Evolutionary conservation across 805 yeast species (phyloP), one percentile per base, ranked within the genome.

Genomic region (Kregervanrija fluxuum): DNA sequence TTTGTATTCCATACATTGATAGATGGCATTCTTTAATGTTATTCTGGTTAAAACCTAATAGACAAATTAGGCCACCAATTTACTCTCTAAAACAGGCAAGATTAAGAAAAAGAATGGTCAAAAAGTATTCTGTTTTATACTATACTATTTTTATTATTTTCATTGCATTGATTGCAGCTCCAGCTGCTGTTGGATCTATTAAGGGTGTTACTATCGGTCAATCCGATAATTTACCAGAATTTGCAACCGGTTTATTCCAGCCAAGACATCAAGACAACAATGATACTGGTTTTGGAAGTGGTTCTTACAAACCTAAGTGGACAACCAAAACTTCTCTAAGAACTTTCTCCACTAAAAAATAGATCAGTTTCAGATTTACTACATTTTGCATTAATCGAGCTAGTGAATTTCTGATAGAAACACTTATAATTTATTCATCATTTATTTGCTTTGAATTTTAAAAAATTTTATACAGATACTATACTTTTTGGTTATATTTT

Each of bases 21-120:
- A 86, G 86, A 73, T 89, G 95, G 95, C 99, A 93, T 69, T 91
- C 99, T 38, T 82, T 89, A 67, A 84, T 91, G 95, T 75, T 93
- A 69, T 93, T 93, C 83, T 93, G 99, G 99, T 83, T 95, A 70
- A 86, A 88, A 66, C 99, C 99, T 46, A 75, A 93, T 51, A 83
- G 95, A 71, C 95, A 89, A 72, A 90, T 93, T 62, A 85, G 98
- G 69, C 97, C 97, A 50, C 98, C 99, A 59, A 89, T 93, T 64
- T 90, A 88, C 71, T 88, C 98, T 14, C 74, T 91, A 71, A 93
- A 93, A 71, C 98, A 93, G 73, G 91, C 95, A 46, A 83, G 87
- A 71, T 80, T 90, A 67, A 85, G 99, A 68, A 88, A 85, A 84
- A 83, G 99, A 73, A 91, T 93, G 95, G 95, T 93, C 33, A 82